phyloP scores from a whole-genome alignment of 2,329 filamentous ascomycete species.

The Aspergillus melleus region DNA sequence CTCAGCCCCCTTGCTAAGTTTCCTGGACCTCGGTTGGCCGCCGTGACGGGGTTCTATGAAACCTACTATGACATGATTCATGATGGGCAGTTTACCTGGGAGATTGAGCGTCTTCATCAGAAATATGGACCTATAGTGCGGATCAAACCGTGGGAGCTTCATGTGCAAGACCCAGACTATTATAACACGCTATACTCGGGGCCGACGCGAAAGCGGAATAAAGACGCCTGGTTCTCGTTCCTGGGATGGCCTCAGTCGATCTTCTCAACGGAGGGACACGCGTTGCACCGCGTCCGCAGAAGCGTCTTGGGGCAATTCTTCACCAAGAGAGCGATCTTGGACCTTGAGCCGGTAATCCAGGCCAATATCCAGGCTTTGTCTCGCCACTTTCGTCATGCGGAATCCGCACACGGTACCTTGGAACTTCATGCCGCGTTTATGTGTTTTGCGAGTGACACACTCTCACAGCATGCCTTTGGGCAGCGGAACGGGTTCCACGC shows the following conservation, averaged over 20 bases:
- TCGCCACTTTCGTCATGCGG: slow-evolving; percentile 8
- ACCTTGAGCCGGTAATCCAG: slow-evolving; percentile 9
- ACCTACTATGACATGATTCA: slow-evolving; percentile 1
- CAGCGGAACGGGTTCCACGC: slow-evolving; percentile 1
- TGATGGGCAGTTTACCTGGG: slow-evolving; percentile 4
- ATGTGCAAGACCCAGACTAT: slow-evolving; percentile 7
- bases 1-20: slow-evolving; percentile 7
- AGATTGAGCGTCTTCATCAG: slow-evolving; percentile 1
- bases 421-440: slow-evolving; percentile 14
- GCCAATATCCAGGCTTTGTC: slow-evolving; percentile 8
- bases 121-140: slow-evolving; percentile 4
- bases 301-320: slow-evolving; percentile 13
- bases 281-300: slow-evolving; percentile 8
- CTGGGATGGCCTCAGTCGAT: slow-evolving; percentile 6
- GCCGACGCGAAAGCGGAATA: slow-evolving; percentile 12
- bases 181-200: slow-evolving; percentile 19
- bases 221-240: slow-evolving; percentile 12
- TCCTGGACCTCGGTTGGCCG: slow-evolving; percentile 2
- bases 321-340: slow-evolving; percentile 7
- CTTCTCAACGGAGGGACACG: slow-evolving; percentile 7
- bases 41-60: slow-evolving; percentile 6
- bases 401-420: not conserved
- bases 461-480: slow-evolving; percentile 17
- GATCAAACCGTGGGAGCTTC: slow-evolving; percentile 7
- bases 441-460: slow-evolving; percentile 12